Percentiles rank a stretch among this genome's conserved stretches.
These are phyloP conservation scores for Haplosporangium gracile DNA, from an alignment of 192 early-diverging fungal species.

Conservation along the genomic window DNA sequence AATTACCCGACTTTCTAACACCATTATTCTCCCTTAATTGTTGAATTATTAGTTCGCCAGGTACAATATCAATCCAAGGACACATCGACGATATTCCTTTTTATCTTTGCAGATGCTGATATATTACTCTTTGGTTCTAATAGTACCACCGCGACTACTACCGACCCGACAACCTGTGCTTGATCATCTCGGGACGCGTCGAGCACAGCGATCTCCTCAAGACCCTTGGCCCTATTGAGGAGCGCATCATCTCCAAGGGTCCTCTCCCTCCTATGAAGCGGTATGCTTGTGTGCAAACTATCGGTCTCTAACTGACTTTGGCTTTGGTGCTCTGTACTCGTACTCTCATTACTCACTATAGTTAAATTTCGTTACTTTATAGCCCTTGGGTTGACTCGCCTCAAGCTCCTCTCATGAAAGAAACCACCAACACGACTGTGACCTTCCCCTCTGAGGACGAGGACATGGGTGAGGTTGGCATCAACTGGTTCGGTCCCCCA, in stretches of 20 bases:
- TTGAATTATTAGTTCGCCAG: constrained; percentile 33
- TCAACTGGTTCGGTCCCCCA: constrained; percentile 68
- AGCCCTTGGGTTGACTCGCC: constrained; percentile 71
- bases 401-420: constrained; percentile 55
- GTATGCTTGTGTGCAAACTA: constrained; percentile 18
- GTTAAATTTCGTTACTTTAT: not conserved
- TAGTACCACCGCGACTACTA: constrained; percentile 71
- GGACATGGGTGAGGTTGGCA: constrained; percentile 65
- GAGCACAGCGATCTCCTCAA: constrained; percentile 57
- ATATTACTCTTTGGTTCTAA: constrained; percentile 1
- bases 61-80: not conserved
- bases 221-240: constrained; percentile 63
- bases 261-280: constrained; percentile 60
- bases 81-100: not conserved
- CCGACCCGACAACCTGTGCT: constrained; percentile 71
- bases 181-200: constrained; percentile 69
- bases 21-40: not conserved
- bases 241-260: constrained; percentile 65
- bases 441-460: constrained; percentile 74
- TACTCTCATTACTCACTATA: not conserved
- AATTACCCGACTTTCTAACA: not conserved
- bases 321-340: not conserved
- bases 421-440: constrained; percentile 61
- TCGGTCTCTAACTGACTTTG: not conserved
- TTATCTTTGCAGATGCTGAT: not conserved